Percentiles rank a stretch among this genome's conserved stretches.
phyloP scores from a whole-genome alignment of 192 early-diverging fungal genomes.

The Podila minutissima region DNA sequence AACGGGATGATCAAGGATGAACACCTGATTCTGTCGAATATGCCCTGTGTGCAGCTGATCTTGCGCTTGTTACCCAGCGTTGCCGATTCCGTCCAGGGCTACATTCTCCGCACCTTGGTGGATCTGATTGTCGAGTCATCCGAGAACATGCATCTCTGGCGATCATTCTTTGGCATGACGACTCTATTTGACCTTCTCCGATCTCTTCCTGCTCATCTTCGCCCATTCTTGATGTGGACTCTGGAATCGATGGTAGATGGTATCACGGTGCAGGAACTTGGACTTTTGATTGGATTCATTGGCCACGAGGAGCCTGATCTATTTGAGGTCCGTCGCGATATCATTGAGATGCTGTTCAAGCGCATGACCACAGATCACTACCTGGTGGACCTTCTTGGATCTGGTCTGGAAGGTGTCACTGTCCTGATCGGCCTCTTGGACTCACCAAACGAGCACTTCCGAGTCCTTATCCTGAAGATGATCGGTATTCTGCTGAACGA shows the following conservation, averaged over 20 bases:
- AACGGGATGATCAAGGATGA: conserved; percentile 54
- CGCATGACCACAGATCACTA: conserved; percentile 47
- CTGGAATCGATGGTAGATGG: conserved; percentile 54
- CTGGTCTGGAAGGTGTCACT: conserved; percentile 47
- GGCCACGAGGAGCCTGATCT: conserved; percentile 33
- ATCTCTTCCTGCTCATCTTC: conserved; percentile 36
- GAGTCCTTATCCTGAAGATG: conserved; percentile 52
- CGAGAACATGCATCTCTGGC: conserved; percentile 50
- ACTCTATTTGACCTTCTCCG: conserved; percentile 49
- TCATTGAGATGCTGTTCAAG: conserved; percentile 52
- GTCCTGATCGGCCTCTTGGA: conserved; percentile 46
- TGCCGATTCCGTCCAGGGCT: conserved; percentile 44
- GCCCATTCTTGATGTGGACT: conserved; percentile 53
- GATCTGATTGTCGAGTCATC: conserved; percentile 52
- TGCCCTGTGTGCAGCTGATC: conserved; percentile 43
- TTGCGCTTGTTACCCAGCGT: conserved; percentile 31
- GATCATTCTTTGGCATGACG: conserved; percentile 32
- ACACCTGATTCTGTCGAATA: conserved; percentile 48
- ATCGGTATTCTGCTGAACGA: conserved; percentile 53
- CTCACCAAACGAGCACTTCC: conserved; percentile 51
- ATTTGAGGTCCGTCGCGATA: conserved; percentile 47
- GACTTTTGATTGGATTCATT: conserved; percentile 43
- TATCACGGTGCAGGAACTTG: conserved; percentile 50
- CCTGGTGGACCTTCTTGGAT: conserved; percentile 46
- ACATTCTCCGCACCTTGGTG: conserved; percentile 49